Evolutionary conservation across 1,139 yeast genomes (phyloP).

Genomic region (Arxiozyma bovina): DNA sequence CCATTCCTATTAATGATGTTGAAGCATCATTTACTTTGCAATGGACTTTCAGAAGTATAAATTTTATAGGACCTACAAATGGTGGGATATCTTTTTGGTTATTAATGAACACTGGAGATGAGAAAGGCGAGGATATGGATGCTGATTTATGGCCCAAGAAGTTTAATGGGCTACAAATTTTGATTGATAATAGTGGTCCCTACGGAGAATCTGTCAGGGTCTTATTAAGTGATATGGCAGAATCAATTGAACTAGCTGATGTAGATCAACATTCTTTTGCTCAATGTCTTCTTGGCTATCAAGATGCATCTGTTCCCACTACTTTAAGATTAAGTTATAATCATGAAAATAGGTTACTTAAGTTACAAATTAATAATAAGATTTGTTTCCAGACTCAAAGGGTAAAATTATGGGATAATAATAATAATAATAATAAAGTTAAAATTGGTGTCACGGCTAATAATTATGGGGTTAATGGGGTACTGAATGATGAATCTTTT

Average conservation of each 20-base stretch:
- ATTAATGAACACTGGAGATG: background rate
- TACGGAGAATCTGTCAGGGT: slow-evolving; percentile 41
- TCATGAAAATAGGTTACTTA: slow-evolving; percentile 36
- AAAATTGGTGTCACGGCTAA: slow-evolving; percentile 49
- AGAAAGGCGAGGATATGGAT: background rate
- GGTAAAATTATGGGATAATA: slow-evolving; percentile 25
- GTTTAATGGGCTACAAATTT: slow-evolving; percentile 54
- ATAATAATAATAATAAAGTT: slow-evolving; percentile 15
- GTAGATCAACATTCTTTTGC: slow-evolving; percentile 38
- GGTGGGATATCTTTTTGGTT: slow-evolving; percentile 37
- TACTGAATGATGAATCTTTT: slow-evolving; percentile 39
- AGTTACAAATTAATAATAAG: slow-evolving; percentile 61
- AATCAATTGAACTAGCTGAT: slow-evolving; percentile 14
- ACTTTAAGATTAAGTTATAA: slow-evolving; percentile 56
- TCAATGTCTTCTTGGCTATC: slow-evolving; percentile 47
- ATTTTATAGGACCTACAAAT: slow-evolving; percentile 35
- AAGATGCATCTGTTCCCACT: slow-evolving; percentile 60
- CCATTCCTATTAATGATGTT: slow-evolving; percentile 3
- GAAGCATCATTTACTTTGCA: slow-evolving; percentile 50
- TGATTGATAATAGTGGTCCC: slow-evolving; percentile 42
- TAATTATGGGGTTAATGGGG: slow-evolving; percentile 23
- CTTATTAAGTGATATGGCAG: slow-evolving; percentile 44
- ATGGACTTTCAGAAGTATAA: slow-evolving; percentile 51
- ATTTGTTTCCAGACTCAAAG: slow-evolving; percentile 58
- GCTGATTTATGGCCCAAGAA: slow-evolving; percentile 23